Percentiles rank a stretch among this genome's conserved stretches.
Evolutionary conservation across 441 rosid species (phyloP).

Genomic region (Biscutella laevigata): DNA sequence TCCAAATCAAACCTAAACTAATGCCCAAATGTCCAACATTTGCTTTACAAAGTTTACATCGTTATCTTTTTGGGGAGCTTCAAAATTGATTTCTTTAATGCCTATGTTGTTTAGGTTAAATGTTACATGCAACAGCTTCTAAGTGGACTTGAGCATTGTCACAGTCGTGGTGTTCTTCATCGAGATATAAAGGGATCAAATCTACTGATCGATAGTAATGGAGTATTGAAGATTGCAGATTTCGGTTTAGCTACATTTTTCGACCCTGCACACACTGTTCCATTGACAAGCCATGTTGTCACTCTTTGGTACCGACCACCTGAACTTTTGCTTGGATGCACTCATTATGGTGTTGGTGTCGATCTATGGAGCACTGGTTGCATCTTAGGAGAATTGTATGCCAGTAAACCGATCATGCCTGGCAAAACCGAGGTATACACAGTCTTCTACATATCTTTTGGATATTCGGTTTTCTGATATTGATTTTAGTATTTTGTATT

Average conservation of each 20-base stretch:
- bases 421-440: conserved; percentile 82
- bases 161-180: conserved; percentile 68
- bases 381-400: conserved; percentile 73
- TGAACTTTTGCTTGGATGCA: conserved; percentile 80
- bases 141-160: conserved; percentile 92
- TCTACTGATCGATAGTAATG: conserved; percentile 72
- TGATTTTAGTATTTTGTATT: too few relatives aligned
- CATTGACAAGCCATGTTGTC: conserved; percentile 83
- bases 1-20: too few relatives aligned
- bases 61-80: not conserved
- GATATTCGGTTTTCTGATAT: too few relatives aligned
- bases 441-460: too few relatives aligned
- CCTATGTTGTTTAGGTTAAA: conserved; percentile 55
- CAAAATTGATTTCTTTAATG: conserved; percentile 13
- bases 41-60: too few relatives aligned
- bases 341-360: conserved; percentile 63
- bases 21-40: too few relatives aligned
- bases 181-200: conserved; percentile 93
- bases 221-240: conserved; percentile 85
- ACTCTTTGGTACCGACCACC: conserved; percentile 98
- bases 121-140: conserved; percentile 94
- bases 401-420: conserved; percentile 73
- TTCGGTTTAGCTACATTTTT: conserved; percentile 80
- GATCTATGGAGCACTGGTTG: conserved; percentile 97
- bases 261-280: conserved; percentile 39